Evolutionary conservation across 371 early-diverging fungal species (phyloP).

Genomic region (Syncephalastrum sp.): DNA sequence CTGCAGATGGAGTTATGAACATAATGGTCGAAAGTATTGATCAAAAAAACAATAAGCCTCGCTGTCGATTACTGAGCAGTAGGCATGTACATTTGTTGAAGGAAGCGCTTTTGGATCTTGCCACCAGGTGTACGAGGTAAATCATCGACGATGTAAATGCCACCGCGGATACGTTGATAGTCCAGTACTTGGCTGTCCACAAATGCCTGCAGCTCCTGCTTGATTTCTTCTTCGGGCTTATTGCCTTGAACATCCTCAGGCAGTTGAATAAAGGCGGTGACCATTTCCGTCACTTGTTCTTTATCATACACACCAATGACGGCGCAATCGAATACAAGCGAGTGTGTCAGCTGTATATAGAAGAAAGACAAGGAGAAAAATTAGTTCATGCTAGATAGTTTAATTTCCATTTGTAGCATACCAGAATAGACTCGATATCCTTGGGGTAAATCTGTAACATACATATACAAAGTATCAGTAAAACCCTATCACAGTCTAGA

Average conservation of each 20-base stretch:
- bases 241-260: neutral
- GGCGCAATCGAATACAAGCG: constrained; percentile 65
- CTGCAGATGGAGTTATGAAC: no score
- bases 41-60: no score
- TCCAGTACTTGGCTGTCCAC: neutral
- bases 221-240: neutral
- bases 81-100: no score
- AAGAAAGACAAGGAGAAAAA: no score
- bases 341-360: constrained; percentile 64
- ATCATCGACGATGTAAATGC: neutral
- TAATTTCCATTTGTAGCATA: no score
- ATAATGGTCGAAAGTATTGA: no score
- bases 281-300: constrained; percentile 66
- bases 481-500: constrained; percentile 71
- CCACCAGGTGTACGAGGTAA: neutral
- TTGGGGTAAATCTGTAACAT: no score
- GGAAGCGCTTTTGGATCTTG: neutral
- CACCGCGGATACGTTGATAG: neutral
- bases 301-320: constrained; percentile 60
- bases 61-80: no score
- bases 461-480: constrained; percentile 16
- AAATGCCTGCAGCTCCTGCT: neutral
- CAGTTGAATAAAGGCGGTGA: constrained; percentile 66
- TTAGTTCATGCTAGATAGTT: no score
- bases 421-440: no score